Percentiles rank a stretch among this genome's conserved stretches.
phyloP scores from a whole-genome alignment of 768 basidiomycete species.

The Phaeotremella fagi region DNA sequence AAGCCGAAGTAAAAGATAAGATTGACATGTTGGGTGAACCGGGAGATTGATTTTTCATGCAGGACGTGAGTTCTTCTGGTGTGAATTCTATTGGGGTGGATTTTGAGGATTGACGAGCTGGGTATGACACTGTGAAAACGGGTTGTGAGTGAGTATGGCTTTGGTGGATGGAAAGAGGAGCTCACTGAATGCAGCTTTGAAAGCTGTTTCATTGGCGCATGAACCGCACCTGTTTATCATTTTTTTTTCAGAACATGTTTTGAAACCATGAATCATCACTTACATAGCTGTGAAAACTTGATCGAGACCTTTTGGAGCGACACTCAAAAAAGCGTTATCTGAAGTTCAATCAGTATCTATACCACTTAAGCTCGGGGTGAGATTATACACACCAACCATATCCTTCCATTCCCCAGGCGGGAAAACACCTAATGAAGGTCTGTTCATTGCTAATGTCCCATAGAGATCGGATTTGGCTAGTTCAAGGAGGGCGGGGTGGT shows the following conservation, averaged over 20 bases:
- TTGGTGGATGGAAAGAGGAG: conserved; percentile 36
- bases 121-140: conserved; percentile 4
- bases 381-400: conserved; percentile 10
- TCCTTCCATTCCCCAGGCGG: conserved; percentile 46
- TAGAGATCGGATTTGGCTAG: conserved; percentile 46
- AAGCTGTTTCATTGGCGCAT: conserved; percentile 46
- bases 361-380: conserved; percentile 14
- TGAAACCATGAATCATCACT: no score
- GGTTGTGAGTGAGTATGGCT: not conserved
- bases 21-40: conserved; percentile 49
- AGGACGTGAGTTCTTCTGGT: conserved; percentile 27
- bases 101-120: conserved; percentile 2
- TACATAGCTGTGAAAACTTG: conserved; percentile 49
- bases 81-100: conserved; percentile 5
- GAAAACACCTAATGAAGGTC: conserved; percentile 51
- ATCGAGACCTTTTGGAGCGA: conserved; percentile 49
- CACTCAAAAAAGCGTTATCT: conserved; percentile 46
- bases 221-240: not conserved
- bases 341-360: not conserved
- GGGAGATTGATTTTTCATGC: conserved; percentile 50
- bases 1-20: conserved; percentile 49
- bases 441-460: conserved; percentile 47
- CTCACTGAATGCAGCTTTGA: conserved; percentile 51
- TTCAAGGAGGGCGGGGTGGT: conserved; percentile 23
- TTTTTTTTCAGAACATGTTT: no score